Evolutionary conservation across 2,329 filamentous ascomycete species (phyloP).

Genomic region (Penicillium sp.): DNA sequence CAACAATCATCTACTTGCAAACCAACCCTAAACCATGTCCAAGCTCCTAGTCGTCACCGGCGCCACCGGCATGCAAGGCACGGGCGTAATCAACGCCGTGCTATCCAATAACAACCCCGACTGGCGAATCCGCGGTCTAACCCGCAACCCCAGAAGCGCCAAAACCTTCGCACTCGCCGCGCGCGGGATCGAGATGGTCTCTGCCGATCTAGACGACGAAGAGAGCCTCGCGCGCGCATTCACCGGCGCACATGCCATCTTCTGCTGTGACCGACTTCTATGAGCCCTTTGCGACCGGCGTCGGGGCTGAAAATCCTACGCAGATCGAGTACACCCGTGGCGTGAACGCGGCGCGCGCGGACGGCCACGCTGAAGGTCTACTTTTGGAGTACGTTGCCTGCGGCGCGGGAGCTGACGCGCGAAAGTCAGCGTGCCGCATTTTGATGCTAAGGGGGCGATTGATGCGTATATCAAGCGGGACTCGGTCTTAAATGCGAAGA

Average conservation of each 20-base stretch:
- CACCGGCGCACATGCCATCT: conserved; percentile 29
- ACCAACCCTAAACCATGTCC: background rate
- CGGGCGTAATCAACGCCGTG: background rate
- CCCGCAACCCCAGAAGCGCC: conserved; percentile 1
- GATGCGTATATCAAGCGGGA: no score
- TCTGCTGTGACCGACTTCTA: conserved; percentile 50
- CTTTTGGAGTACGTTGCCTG: no score
- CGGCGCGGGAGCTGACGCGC: no score
- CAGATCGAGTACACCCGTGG: no score
- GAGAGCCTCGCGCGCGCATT: background rate
- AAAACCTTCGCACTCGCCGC: background rate
- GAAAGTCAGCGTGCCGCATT: no score
- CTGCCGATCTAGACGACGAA: background rate
- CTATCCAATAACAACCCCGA: background rate
- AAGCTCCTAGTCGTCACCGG: conserved; percentile 3
- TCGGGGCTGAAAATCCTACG: no score
- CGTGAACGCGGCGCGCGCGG: no score
- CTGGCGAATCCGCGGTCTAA: conserved; percentile 2
- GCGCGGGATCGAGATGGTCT: background rate
- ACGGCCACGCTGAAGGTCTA: no score
- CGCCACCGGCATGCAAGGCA: conserved; percentile 8
- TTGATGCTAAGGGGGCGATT: no score
- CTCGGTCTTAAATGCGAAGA: no score
- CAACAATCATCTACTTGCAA: no score
- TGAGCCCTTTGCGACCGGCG: no score